Base-by-base conservation (phyloP, 176 grass and related monocot species). In the bread wheat (Triticum aestivum) region DNA sequence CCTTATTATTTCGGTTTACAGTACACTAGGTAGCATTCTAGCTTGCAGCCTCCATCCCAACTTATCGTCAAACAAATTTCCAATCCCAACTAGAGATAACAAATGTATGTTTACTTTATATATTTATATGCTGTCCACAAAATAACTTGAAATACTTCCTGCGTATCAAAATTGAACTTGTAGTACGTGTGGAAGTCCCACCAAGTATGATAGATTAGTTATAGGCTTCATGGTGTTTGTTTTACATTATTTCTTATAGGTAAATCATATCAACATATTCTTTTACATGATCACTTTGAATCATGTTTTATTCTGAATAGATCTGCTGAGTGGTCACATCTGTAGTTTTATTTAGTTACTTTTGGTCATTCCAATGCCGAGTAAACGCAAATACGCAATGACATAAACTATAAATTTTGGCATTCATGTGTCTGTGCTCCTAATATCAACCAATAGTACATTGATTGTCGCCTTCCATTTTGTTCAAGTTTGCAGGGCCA, bases 401-500 rank as follows among this genome's bases (percentile, higher is more conserved):
- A 79, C 23, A 79, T 80, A n/a, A 68, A 39, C 35, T 84, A 35
- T 76, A 39, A 70, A 79, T 61, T 84, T 91, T 58, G 44, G 58
- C 18, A 29, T 20, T 26, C 27, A 64, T 75, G 47, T 65, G 21
- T 61, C 14, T 82, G 54, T 23, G 21, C 61, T 85, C 41, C 83
- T 56, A 75, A 47, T 37, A 74, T 76, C 35, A 59, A 59, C 20
- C 20, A 76, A 61, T 61, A 37, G 2, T 8, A 59, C 41, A 79
- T 67, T 79, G 58, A 83, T 64, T 33, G 71, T 4, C 30, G 4
- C 26, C 62, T 59, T 78, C 3, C 26, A 68, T 89, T 66, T 58
- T 88, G 42, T 77, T 84, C 64, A 83, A 65, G 30, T 71, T 82
- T 61, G 78, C 84, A 92, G 92, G 87, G 83, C 78, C 65, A 87